Evolutionary conservation across 192 early-diverging fungal species (phyloP).

Genomic region (Mortierella antarctica): DNA sequence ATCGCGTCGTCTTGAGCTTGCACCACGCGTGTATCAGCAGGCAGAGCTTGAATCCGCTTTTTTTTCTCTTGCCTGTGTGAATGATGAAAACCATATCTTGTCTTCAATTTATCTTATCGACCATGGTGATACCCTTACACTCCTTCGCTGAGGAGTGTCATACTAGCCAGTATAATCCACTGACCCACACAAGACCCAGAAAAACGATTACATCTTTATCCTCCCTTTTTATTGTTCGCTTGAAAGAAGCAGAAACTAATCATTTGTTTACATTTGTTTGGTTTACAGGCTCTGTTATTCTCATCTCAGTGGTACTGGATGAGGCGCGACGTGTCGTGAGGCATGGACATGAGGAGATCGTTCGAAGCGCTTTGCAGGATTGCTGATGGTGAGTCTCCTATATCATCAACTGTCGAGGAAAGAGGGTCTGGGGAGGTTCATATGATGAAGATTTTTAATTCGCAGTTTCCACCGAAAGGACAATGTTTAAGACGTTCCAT

Average conservation of each 20-base stretch:
- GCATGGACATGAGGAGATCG: too few species aligned
- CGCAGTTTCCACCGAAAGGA: conserved; percentile 58
- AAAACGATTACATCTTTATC: neutral
- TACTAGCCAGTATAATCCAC: conserved; percentile 57
- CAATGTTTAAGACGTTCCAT: conserved; percentile 46
- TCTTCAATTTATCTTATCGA: conserved; percentile 58
- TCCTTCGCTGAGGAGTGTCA: conserved; percentile 59
- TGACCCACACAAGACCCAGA: conserved; percentile 34
- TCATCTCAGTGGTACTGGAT: too few species aligned
- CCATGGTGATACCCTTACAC: conserved; percentile 52
- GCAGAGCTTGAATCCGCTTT: neutral
- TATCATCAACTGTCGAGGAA: neutral
- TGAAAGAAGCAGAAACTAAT: neutral
- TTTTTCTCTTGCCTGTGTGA: conserved; percentile 29
- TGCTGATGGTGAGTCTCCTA: conserved; percentile 3
- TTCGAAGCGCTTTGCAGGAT: neutral
- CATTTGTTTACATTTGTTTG: neutral
- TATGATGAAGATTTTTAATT: conserved; percentile 52
- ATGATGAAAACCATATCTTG: conserved; percentile 52
- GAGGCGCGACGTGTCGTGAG: too few species aligned
- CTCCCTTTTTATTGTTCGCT: neutral
- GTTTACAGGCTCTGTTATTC: neutral
- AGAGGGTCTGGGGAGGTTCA: conserved; percentile 5
- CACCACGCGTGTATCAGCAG: neutral
- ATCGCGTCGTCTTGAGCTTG: neutral